Percentiles rank a stretch among this genome's conserved stretches.
Evolutionary conservation across 2,329 filamentous ascomycete species (phyloP).

Genomic region (Cryoendolithus antarcticus): DNA sequence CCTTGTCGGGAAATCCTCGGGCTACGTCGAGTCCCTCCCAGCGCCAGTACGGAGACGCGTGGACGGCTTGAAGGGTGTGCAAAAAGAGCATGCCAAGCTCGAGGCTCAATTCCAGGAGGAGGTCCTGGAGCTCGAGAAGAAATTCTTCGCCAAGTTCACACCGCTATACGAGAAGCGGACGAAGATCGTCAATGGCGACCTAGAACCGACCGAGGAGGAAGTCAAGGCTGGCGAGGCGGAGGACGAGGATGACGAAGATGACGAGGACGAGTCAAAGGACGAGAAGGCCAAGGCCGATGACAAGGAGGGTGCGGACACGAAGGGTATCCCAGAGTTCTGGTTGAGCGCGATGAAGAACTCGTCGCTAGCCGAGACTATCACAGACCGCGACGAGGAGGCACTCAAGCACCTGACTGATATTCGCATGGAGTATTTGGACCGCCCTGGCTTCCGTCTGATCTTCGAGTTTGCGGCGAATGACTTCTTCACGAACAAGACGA

Average conservation of each 20-base stretch:
- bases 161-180: conserved; percentile 93
- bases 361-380: conserved; percentile 96
- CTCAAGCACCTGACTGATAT: conserved; percentile 85
- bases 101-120: conserved; percentile 98
- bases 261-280: conserved; percentile 38
- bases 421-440: conserved; percentile 98
- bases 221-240: conserved; percentile 75
- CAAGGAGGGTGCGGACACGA: conserved; percentile 44
- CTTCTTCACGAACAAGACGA: conserved; percentile 92
- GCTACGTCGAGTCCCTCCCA: conserved; percentile 94
- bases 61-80: conserved; percentile 89
- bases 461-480: conserved; percentile 95
- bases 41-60: conserved; percentile 82
- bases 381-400: conserved; percentile 87
- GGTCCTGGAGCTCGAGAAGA: conserved; percentile 96
- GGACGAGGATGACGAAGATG: conserved; percentile 55
- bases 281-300: conserved; percentile 41
- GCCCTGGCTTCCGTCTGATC: conserved; percentile 93
- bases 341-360: conserved; percentile 99
- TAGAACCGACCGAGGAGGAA: conserved; percentile 79
- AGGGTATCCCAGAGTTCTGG: conserved; percentile 98
- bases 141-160: conserved; percentile 98
- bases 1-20: conserved; percentile 87
- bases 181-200: conserved; percentile 75
- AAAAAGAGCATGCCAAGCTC: conserved; percentile 97